Percentiles rank a stretch among this genome's conserved stretches.
phyloP scores from a whole-genome alignment of 2,329 filamentous ascomycete genomes.

The Aspergillus oerlinghausenensis region DNA sequence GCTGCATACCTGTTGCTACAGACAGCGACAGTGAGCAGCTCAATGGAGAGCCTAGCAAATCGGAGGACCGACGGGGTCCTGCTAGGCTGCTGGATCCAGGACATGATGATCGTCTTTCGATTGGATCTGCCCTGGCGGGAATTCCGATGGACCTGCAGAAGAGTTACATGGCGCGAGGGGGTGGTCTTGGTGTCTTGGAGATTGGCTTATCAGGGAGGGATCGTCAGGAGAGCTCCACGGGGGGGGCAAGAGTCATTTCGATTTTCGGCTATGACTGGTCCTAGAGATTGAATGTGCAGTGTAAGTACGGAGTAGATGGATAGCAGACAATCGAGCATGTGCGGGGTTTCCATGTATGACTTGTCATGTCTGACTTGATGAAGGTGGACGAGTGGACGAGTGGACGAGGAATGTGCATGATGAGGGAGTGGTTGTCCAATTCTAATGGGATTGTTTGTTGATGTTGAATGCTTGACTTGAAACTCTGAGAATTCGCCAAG shows the following conservation, averaged over 20 bases:
- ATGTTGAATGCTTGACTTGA: background rate
- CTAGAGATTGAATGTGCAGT: background rate
- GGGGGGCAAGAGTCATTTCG: too few species aligned
- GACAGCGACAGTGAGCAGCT: background rate
- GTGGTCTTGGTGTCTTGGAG: background rate
- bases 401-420: too few species aligned
- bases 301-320: too few species aligned
- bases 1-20: background rate
- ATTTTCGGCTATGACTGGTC: too few species aligned
- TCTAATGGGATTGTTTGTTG: background rate
- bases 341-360: background rate
- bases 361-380: background rate
- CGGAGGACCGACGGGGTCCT: conserved; percentile 4
- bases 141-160: background rate
- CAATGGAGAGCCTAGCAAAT: background rate
- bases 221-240: conserved; percentile 7
- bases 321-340: too few species aligned
- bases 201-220: conserved; percentile 5
- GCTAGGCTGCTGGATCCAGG: background rate
- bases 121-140: conserved; percentile 2
- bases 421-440: background rate
- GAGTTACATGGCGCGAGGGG: conserved; percentile 8
- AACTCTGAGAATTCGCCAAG: background rate
- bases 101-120: background rate
- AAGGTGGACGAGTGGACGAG: background rate